Base-by-base conservation (phyloP, 495 filamentous ascomycete species). In the Trichoderma virens region DNA sequence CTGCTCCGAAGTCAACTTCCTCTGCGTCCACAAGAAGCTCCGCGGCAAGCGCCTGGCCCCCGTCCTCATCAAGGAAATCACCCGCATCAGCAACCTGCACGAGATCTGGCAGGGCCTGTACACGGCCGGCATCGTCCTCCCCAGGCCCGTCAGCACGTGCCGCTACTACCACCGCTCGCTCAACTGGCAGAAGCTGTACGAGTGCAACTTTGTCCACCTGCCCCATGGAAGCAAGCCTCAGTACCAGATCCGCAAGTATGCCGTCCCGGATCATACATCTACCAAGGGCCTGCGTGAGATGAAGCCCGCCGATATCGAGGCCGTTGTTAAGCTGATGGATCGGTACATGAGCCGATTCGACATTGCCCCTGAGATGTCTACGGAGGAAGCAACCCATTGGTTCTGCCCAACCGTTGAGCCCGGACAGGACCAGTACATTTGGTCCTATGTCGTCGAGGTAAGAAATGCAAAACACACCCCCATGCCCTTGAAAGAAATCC, bases 21-120 rank as follows among this genome's bases (percentile, higher is more conserved):
- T 98, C 62, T 95, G 91, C 73, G 86, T 98, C 66, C 95, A 98
- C 82, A 98, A 97, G 81, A 98, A 97, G 76, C 86, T 98, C 9
- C 90, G 95, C 47, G 86, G 88, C 16, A 97, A 98, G 76, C 87
- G 95, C 13, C 83, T 98, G 43, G 84, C 94, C 0, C 94, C 94
- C 0, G 88, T 96, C 4, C 83, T 98, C 45, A 98, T 98, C 78
- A 95, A 97, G 72, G 94, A 98, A 72, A 92, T 98, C 71, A 97
- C 94, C 11, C 87, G 94, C 23, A 84, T 90, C 60, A 93, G 90
- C 78, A 93, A 98, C 73, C 70, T 89, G 28, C 80, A 85, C 45
- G 88, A 86, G 3, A 88, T 96, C 66, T 98, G 86, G 80, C 93
- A 97, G 74, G 95, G 93, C 39, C 90, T 98, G 70, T 97, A 97